These are phyloP conservation scores for Crithidia sp. DNA, from an alignment of 208 protist species.

Conservation along the genomic window DNA sequence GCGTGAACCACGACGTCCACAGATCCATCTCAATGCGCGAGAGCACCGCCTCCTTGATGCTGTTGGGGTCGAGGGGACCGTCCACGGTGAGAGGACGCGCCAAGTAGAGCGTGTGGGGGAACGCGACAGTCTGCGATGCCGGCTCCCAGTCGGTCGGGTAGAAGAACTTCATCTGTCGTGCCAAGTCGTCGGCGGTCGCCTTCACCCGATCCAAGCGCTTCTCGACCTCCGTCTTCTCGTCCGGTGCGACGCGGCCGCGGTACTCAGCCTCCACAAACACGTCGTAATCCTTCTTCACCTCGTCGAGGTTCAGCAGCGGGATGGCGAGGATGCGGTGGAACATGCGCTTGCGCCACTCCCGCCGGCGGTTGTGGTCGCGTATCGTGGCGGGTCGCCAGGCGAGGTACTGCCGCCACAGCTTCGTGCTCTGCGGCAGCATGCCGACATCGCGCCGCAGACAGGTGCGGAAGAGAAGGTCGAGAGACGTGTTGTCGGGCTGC, in stretches of 20 bases:
- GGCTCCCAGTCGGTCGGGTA: constrained; percentile 37
- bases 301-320: constrained; percentile 65
- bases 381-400: constrained; percentile 57
- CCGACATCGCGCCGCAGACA: constrained; percentile 75
- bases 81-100: constrained; percentile 47
- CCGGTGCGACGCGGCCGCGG: constrained; percentile 51
- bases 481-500: constrained; percentile 52
- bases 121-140: constrained; percentile 20
- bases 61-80: constrained; percentile 11
- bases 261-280: constrained; percentile 68
- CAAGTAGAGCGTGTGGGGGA: constrained; percentile 47
- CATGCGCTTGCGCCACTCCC: constrained; percentile 72
- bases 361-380: constrained; percentile 40
- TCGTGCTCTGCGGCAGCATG: constrained; percentile 69
- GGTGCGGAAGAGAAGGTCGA: constrained; percentile 65
- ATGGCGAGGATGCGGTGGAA: constrained; percentile 74
- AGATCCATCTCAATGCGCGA: constrained; percentile 57
- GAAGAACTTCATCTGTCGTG: constrained; percentile 36
- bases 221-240: constrained; percentile 63
- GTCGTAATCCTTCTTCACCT: constrained; percentile 81
- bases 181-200: constrained; percentile 47
- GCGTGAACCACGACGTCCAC: constrained; percentile 60
- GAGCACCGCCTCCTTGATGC: constrained; percentile 31
- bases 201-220: constrained; percentile 48
- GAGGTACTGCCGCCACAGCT: constrained; percentile 77